Base-by-base conservation (phyloP, 208 protist species). In the Leishmania braziliensis region DNA sequence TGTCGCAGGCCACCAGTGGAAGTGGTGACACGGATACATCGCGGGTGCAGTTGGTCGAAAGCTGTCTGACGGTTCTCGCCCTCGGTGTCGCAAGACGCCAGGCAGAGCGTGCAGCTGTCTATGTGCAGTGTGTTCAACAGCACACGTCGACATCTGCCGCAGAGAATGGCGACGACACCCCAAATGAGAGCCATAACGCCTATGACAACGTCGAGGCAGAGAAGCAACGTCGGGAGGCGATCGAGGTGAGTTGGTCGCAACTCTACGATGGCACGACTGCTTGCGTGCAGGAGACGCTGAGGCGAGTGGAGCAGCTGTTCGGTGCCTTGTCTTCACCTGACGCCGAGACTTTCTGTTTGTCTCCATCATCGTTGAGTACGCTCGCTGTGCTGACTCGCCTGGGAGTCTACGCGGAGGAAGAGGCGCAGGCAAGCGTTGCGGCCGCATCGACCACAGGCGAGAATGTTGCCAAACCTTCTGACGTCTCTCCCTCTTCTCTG, bases 121-220 rank as follows among this genome's bases (percentile, higher is more conserved):
- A 77, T 54, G 81, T 84, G 68, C 81, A 54, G 26, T 60, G 60
- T 10, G 51, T 77, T 63, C 50, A 78, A 33, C 77, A 54, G 54
- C 53, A 33, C 16, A 48, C n/a, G 29, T 26, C 33, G 77, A 43
- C n/a, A 46, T 50, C 48, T 69, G 48, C 23, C 3, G 29, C 56
- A 58, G 74, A 39, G 18, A 43, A 62, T 16, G 18, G 50, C 33
- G 51, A 33, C 70, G 54, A 77, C 51, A 58, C 18, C 0, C 23
- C 23, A 2, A 56, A n/a, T 29, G 68, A 63, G 4, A n/a, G 20
- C 54, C 51, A 58, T 9, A 63, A 48, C 48, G 14, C 51, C 51
- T 46, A 76, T 53, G 51, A 48, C 72, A 26, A 29, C 3, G 66
- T 29, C 1, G 71, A 68, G 5, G 50, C 62, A 33, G 77, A 82